Evolutionary conservation across 345 rosid genomes (phyloP).

Genomic region (Rhizophora mangle): DNA sequence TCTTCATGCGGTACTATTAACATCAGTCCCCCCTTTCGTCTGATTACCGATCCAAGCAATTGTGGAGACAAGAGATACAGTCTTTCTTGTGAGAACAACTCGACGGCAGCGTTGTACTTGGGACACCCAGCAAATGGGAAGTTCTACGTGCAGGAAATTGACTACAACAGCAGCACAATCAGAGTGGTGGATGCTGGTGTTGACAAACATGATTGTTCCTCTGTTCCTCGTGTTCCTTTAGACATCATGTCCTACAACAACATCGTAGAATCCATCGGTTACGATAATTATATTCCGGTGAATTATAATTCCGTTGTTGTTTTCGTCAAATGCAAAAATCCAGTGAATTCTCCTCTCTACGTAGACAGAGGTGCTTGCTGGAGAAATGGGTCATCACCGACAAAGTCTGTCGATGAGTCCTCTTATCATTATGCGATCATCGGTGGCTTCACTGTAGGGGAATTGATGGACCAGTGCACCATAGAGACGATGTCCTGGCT

Average conservation of each 20-base stretch:
- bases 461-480: neutral
- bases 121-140: too few species aligned
- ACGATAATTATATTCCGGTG: too few species aligned
- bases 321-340: too few species aligned
- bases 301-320: too few species aligned
- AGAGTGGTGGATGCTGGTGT: slow-evolving; percentile 10
- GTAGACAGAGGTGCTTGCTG: neutral
- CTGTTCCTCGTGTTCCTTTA: slow-evolving; percentile 2
- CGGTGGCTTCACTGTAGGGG: neutral
- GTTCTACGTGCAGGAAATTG: slow-evolving; percentile 3
- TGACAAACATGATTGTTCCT: neutral
- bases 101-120: neutral
- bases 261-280: too few species aligned
- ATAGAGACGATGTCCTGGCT: neutral
- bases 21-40: slow-evolving; percentile 2
- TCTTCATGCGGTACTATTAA: slow-evolving; percentile 1
- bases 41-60: neutral
- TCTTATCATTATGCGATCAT: neutral
- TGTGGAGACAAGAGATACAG: neutral
- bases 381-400: neutral
- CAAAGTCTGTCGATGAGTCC: too few species aligned
- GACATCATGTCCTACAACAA: too few species aligned
- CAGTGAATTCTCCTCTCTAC: neutral
- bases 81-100: slow-evolving; percentile 7
- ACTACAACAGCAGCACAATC: neutral